Conservation (phyloP, 2,329 filamentous ascomycete species). For the Trichophyton equinum region DNA sequence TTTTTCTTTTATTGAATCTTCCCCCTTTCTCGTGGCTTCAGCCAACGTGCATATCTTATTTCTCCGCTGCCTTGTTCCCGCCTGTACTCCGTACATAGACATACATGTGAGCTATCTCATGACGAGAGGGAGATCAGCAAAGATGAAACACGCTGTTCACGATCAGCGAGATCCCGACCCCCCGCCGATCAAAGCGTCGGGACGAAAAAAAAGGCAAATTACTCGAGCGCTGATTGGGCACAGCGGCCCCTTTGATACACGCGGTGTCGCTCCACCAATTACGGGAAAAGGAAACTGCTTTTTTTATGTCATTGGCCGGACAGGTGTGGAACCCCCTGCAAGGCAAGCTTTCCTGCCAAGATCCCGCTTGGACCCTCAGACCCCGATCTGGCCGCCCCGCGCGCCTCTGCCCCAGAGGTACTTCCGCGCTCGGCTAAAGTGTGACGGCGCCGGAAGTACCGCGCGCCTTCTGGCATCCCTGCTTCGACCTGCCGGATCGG, state of each 20-base stretch:
- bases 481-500: conserved; percentile 1
- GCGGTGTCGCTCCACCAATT: neutral
- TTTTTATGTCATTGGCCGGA: neutral
- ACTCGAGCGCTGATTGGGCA: neutral
- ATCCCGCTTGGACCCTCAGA: neutral
- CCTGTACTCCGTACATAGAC: neutral
- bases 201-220: neutral
- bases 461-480: neutral
- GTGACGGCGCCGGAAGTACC: neutral
- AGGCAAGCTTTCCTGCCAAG: conserved; percentile 1
- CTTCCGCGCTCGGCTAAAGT: neutral
- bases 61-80: neutral
- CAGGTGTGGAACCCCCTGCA: neutral
- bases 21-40: neutral
- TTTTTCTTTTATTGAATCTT: no score
- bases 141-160: neutral
- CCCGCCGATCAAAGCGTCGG: conserved; percentile 2
- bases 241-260: neutral
- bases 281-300: neutral
- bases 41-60: neutral
- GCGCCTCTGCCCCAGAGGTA: neutral
- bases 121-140: neutral
- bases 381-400: neutral
- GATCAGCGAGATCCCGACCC: conserved; percentile 1
- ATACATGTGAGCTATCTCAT: neutral